These are phyloP conservation scores for Neurospora sp. DNA, from an alignment of 495 filamentous ascomycete genomes.

Conservation along the genomic window DNA sequence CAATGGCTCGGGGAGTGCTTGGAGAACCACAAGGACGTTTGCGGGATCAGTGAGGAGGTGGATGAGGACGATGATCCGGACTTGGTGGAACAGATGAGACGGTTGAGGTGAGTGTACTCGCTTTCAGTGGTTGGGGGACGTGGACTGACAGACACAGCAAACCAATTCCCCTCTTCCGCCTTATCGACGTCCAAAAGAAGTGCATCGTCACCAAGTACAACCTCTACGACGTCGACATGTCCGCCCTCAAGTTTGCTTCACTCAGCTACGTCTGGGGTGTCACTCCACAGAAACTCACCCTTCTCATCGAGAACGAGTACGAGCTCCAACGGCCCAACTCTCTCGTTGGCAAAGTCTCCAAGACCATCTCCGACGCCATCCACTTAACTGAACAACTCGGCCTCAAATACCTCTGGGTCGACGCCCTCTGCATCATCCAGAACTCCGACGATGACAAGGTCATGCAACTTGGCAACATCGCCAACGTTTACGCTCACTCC, in stretches of 20 bases:
- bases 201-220: neutral
- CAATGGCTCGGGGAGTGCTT: neutral
- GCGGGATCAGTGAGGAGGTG: neutral
- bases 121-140: neutral
- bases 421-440: slow-evolving; percentile 23
- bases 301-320: neutral
- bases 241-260: neutral
- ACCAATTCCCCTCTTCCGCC: neutral
- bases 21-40: neutral
- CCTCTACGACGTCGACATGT: neutral
- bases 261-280: slow-evolving; percentile 7
- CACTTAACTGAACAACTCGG: slow-evolving; percentile 8
- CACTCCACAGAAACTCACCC: neutral
- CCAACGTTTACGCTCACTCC: slow-evolving; percentile 12
- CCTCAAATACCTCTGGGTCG: slow-evolving; percentile 19
- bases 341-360: slow-evolving; percentile 4
- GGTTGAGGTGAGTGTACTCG: neutral
- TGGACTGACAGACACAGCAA: neutral
- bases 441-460: slow-evolving; percentile 17
- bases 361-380: slow-evolving; percentile 16
- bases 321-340: slow-evolving; percentile 3
- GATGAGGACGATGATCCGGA: neutral
- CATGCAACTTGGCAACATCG: slow-evolving; percentile 12
- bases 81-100: neutral
- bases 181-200: neutral